A percentile compares a stretch with the other conserved stretches of the same genome.
phyloP scores from a whole-genome alignment of 2,329 filamentous ascomycete genomes.

The Paecilomyces fulvus region DNA sequence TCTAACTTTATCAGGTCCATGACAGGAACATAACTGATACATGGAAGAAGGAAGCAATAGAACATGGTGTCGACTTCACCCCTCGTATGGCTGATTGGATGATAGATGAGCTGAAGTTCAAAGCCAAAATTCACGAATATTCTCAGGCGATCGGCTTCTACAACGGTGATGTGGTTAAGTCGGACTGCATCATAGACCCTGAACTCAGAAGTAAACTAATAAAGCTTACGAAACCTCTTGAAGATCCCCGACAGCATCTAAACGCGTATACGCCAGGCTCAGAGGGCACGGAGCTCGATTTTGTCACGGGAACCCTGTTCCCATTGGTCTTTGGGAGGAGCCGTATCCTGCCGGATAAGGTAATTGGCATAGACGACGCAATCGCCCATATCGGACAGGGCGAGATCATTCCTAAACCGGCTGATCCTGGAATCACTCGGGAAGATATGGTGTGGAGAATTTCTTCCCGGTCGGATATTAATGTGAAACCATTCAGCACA shows the following conservation, averaged over 20 bases:
- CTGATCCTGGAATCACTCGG: conserved; percentile 21
- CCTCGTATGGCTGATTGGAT: conserved; percentile 30
- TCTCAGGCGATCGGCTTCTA: conserved; percentile 37
- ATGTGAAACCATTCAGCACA: conserved; percentile 21
- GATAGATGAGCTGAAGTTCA: conserved; percentile 43
- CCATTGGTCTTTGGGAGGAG: conserved; percentile 39
- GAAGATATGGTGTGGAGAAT: conserved; percentile 24
- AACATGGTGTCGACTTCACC: conserved; percentile 19
- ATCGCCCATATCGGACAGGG: conserved; percentile 16
- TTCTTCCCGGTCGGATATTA: conserved; percentile 16
- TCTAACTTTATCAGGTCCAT: conserved; percentile 16
- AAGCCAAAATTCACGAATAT: conserved; percentile 39
- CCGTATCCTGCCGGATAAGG: conserved; percentile 19
- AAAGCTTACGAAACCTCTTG: conserved; percentile 38
- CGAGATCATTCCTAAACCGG: conserved; percentile 14
- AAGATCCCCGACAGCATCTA: conserved; percentile 40
- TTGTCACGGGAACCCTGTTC: conserved; percentile 57
- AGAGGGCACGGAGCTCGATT: conserved; percentile 48
- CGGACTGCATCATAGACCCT: conserved; percentile 39
- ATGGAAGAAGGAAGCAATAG: conserved; percentile 23
- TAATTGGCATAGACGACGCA: conserved; percentile 18
- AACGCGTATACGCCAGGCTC: conserved; percentile 56
- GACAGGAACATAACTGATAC: conserved; percentile 20
- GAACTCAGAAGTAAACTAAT: conserved; percentile 36
- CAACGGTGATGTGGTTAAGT: conserved; percentile 46